phyloP scores from a whole-genome alignment of 805 yeast genomes.

The Wickerhamiella alocasiicola region DNA sequence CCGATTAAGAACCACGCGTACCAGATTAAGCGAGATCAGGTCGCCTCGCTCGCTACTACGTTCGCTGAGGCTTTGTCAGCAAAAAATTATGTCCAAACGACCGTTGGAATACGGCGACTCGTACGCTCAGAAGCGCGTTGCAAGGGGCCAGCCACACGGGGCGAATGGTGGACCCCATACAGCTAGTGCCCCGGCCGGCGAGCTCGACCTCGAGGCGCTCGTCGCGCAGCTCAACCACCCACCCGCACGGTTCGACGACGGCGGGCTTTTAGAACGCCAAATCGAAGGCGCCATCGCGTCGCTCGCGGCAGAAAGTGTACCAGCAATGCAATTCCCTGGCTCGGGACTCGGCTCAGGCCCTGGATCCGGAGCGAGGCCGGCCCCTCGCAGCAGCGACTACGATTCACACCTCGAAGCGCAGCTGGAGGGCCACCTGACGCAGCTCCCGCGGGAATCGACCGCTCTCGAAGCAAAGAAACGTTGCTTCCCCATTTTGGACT shows the following conservation, averaged over 20 bases:
- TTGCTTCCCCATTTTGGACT: constrained; percentile 58
- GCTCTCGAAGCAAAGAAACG: constrained; percentile 16
- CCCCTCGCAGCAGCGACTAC: constrained; percentile 11
- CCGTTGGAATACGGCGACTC: constrained; percentile 6
- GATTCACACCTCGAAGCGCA: constrained; percentile 14
- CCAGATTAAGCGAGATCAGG: too few relatives aligned
- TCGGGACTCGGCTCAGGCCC: neutral
- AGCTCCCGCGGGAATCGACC: neutral
- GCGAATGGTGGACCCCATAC: too few relatives aligned
- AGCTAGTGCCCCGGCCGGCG: constrained; percentile 10
- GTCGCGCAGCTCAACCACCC: constrained; percentile 22
- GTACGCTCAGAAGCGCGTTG: constrained; percentile 5
- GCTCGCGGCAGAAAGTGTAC: constrained; percentile 9
- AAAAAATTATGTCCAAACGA: constrained; percentile 2
- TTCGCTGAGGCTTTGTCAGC: too few relatives aligned
- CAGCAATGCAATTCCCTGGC: neutral
- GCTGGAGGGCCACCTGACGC: constrained; percentile 11
- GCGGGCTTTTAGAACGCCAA: constrained; percentile 20
- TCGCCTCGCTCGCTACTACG: too few relatives aligned
- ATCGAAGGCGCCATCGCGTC: constrained; percentile 23
- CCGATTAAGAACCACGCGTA: too few relatives aligned
- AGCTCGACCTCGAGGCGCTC: constrained; percentile 21
- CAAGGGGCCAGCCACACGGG: too few relatives aligned
- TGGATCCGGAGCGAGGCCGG: neutral
- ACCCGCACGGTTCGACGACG: constrained; percentile 13